Evolutionary conservation across 2,329 filamentous ascomycete species (phyloP), one percentile per base, ranked within the genome.

Genomic region (Pseudocercospora eumusae): DNA sequence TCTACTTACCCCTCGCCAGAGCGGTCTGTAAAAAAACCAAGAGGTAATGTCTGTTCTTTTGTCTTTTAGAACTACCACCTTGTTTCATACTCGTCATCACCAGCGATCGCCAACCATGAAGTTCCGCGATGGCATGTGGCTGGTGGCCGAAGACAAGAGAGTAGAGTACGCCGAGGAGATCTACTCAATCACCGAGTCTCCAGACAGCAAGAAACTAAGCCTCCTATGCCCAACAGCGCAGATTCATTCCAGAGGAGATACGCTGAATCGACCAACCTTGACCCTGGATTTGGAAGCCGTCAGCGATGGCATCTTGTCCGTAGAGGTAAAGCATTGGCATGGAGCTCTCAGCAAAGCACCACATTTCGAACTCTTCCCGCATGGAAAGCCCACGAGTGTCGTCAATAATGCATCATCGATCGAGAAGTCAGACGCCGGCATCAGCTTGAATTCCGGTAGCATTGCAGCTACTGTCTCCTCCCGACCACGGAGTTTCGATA

Each of bases 81-180:
- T 33, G 11, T 33, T 15, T 15, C 31, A 3, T 15, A 15, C 31
- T 33, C 5, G 31, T 33, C 31, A 33, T 4, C 3, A 33, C 9
- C 31, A 33, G 31, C 31, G 6, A 18, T 45, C 42, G n/a, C 44
- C 44, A 15, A 47, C 23, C 13, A 47, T 47, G 44, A 47, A 47
- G 21, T 47, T 47, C 6, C 44, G 44, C 44, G 44, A 47, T 25
- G 79, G 79, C 66, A 87, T 88, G 86, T 89, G 87, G 87, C 78
- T 88, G 54, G 80, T 82, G 45, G 85, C 83, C 60, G 83, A 86
- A 74, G 83, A 82, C 64, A 81, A 86, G 71, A 79, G 80, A 55
- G 80, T 86, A 25, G 84, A 88, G 70, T 88, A 88, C 68, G 87
- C 86, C 33, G 86, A 89, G 74, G 86, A 89, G 64, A 78, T 89